Evolutionary conservation across 2,329 filamentous ascomycete genomes (phyloP), one percentile per base, ranked within the genome.

Genomic region (Pyricularia pennisetigena): DNA sequence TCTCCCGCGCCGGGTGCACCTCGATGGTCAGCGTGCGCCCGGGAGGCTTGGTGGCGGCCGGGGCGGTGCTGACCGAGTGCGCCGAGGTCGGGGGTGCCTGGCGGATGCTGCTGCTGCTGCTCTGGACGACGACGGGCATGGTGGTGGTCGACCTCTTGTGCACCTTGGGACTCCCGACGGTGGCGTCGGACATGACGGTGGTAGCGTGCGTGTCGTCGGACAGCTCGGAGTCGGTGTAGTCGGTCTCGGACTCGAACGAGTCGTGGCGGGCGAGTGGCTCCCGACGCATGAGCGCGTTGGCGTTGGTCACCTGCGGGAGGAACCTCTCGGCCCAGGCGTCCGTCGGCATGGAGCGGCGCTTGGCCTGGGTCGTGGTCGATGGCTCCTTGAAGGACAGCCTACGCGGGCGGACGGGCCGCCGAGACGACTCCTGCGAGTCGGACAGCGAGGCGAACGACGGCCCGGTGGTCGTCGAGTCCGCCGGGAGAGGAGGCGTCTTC

Each of bases 141-240:
- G 4, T 32, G 65, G 26, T 26, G 28, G 54, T n/a, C 16, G 3
- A 16, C 32, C 57, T 59, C 28, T 28, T 49, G 16, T 28, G 26
- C 28, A 23, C 24, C 41, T 35, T 30, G 54, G 65, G 24, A 24
- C 28, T 28, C 20, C 63, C 49, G n/a, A 64, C 20, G 35, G 63
- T 64, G 16, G 59, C 26, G 20, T 70, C 66, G 23, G 64, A 70
- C 9, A 70, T 68, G 6, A 69, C 67, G 6, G 69, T 70, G 5
- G 70, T 71, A n/a, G 68, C 69, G 23, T 70, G 68, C n/a, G 70
- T 71, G 61, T 67, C 70, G 28, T 32, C 68, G 4, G 70, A 71
- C 5, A 70, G 69, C 14, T 65, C 67, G 1, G 69, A 71, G 24
- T 68, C 64, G 20, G 41, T 70, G 4, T 70, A 70, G 3, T 71